Evolutionary conservation across 768 basidiomycete genomes (phyloP), one percentile per base, ranked within the genome.

Genomic region (Xerocomus potaroensis): DNA sequence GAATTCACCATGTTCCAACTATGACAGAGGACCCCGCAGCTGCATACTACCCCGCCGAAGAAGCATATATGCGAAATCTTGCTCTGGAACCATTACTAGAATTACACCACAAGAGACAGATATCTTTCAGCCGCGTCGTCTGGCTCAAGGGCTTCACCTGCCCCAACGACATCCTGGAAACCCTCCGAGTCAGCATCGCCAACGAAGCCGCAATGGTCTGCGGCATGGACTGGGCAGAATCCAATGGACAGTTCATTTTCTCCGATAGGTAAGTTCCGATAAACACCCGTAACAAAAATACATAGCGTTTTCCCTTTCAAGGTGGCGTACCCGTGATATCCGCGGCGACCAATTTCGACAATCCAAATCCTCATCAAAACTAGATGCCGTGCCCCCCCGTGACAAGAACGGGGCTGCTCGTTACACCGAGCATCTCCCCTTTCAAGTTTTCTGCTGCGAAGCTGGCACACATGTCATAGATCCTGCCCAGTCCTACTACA

Each of bases 151-250:
- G 96, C 0, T 99, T 99, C 65, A 97, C 96, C 0, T 99, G 96
- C 62, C 96, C 96, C 2, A 95, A 92, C 60, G 96, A 99, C 64
- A 93, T 99, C 39, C 73, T 99, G 42, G 96, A 99, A 69, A 95
- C 89, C 19, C 82, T 98, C 62, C 84, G 93, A 53, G 86, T 97
- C 50, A 91, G 87, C 63, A 76, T 87, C 55, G 78, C 79, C 26
- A 99, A 98, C 62, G 81, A 93, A 55, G 96, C 96, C 3, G 91
- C 93, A 0, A 91, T 99, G 91, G 92, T 97, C 2, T 98, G 96
- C 62, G 95, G 94, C n/a, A 98, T 98, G 95, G 96, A 99, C 62
- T 99, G 96, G 96, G 95, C 93, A 10, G 94, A 99, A 67, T 88
- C 93, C 59, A 90, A 92, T 53, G 93, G 93, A 0, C 87, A 91